A percentile compares a stretch with the other conserved stretches of the same genome.
Evolutionary conservation across 1,284 basidiomycete species (phyloP).

Genomic region (Cutaneotrichosporon dermatis): DNA sequence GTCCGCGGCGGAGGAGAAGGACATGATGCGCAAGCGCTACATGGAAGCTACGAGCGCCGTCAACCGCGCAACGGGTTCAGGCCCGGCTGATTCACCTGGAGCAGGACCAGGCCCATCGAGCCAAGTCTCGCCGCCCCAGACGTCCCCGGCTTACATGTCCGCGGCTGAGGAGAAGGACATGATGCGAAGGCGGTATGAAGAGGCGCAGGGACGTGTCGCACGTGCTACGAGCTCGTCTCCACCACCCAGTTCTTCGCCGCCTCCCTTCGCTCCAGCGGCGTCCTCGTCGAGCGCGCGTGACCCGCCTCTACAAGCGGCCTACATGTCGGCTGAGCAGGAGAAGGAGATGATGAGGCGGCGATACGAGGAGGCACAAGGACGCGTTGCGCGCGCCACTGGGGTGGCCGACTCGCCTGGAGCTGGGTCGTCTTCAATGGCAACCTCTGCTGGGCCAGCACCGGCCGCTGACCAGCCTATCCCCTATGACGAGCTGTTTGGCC

Average conservation of each 20-base stretch:
- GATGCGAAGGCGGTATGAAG: conserved; percentile 23
- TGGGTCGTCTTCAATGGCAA: neutral
- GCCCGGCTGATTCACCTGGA: neutral
- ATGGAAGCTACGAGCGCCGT: conserved; percentile 26
- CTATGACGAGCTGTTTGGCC: conserved; percentile 17
- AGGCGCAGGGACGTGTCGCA: conserved; percentile 53
- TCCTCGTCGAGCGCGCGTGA: too few species aligned
- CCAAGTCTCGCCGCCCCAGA: too few species aligned
- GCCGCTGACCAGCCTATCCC: conserved; percentile 10
- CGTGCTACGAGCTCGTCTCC: neutral
- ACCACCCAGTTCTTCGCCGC: too few species aligned
- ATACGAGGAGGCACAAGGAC: conserved; percentile 28
- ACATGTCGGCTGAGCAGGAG: conserved; percentile 20
- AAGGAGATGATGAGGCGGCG: conserved; percentile 23
- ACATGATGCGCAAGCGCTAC: conserved; percentile 30
- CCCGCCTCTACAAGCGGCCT: neutral
- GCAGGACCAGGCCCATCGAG: too few species aligned
- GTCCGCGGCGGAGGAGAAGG: conserved; percentile 34
- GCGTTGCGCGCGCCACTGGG: conserved; percentile 3
- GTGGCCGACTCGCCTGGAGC: neutral
- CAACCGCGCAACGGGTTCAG: conserved; percentile 2
- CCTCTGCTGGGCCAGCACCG: neutral
- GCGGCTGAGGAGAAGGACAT: conserved; percentile 25
- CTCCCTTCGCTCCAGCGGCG: too few species aligned
- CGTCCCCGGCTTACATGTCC: too few species aligned